Evolutionary conservation across 768 basidiomycete genomes (phyloP).

Genomic region (Lactarius deliciosus): DNA sequence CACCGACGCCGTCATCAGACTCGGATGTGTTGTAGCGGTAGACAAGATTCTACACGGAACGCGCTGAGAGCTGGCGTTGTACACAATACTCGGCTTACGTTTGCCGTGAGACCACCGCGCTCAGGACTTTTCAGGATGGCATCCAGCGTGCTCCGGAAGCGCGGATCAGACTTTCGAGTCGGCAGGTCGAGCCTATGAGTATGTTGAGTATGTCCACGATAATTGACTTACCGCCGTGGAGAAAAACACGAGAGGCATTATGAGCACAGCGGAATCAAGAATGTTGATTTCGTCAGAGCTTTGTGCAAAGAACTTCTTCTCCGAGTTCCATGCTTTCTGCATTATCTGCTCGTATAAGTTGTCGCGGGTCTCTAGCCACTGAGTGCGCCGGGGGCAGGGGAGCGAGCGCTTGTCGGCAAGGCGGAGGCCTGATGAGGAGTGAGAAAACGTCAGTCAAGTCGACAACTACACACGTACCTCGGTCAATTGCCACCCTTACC

Average conservation of each 20-base stretch:
- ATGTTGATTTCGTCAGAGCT: conserved; percentile 84
- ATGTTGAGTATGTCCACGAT: conserved; percentile 1
- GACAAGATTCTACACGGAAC: conserved; percentile 62
- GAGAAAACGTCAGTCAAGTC: neutral
- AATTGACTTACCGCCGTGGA: conserved; percentile 61
- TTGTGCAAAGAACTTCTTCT: conserved; percentile 73
- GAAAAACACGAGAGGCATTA: conserved; percentile 94
- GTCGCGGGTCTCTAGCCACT: conserved; percentile 79
- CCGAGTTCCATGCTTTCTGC: conserved; percentile 80
- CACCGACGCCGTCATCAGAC: conserved; percentile 91
- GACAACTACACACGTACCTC: conserved; percentile 49
- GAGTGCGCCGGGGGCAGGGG: conserved; percentile 69
- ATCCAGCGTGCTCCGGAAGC: conserved; percentile 84
- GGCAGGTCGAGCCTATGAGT: neutral
- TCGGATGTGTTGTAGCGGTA: conserved; percentile 87
- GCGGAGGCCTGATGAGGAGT: conserved; percentile 56
- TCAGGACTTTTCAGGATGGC: conserved; percentile 85
- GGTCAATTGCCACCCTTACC: conserved; percentile 87
- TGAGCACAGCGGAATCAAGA: conserved; percentile 84
- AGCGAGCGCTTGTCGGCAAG: conserved; percentile 94
- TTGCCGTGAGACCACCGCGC: conserved; percentile 87
- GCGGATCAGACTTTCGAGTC: conserved; percentile 66
- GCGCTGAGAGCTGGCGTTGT: conserved; percentile 19
- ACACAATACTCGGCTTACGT: conserved; percentile 46
- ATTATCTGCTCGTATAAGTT: conserved; percentile 91